These are phyloP conservation scores for Musa troglodytarum DNA, from an alignment of 176 grass and related monocot species.

Conservation along the genomic window DNA sequence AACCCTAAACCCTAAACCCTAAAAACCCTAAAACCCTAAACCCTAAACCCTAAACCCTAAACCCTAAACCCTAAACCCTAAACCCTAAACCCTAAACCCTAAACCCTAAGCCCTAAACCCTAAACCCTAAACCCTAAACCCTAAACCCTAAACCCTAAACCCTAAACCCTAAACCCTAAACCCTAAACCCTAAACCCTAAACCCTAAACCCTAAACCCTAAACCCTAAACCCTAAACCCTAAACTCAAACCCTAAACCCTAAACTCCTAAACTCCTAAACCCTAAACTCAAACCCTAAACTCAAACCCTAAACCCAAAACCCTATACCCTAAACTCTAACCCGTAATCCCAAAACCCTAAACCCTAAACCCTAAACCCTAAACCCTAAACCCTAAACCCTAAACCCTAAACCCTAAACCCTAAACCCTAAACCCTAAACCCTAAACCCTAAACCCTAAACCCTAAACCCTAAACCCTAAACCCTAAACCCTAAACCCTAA, in stretches of 20 bases:
- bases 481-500: conserved; percentile 14
- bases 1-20: conserved; percentile 3
- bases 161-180: conserved; percentile 27
- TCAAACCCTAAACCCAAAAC: conserved; percentile 25
- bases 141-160: conserved; percentile 20
- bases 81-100: conserved; percentile 13
- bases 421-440: conserved; percentile 17
- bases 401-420: conserved; percentile 19
- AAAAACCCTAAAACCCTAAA: conserved; percentile 20
- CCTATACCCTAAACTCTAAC: conserved; percentile 19
- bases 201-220: conserved; percentile 19
- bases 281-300: conserved; percentile 16
- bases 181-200: conserved; percentile 16
- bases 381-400: conserved; percentile 20
- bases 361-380: conserved; percentile 18
- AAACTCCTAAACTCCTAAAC: background rate
- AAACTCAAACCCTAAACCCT: conserved; percentile 18
- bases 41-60: conserved; percentile 20
- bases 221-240: conserved; percentile 24
- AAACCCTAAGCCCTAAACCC: conserved; percentile 17
- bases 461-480: conserved; percentile 14
- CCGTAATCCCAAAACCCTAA: conserved; percentile 11
- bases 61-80: conserved; percentile 11
- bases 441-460: conserved; percentile 12
- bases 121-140: conserved; percentile 9